A percentile compares a stretch with the other conserved stretches of the same genome.
Conservation (phyloP, 1,139 yeast genomes). For the Blastobotrys persicus region DNA sequence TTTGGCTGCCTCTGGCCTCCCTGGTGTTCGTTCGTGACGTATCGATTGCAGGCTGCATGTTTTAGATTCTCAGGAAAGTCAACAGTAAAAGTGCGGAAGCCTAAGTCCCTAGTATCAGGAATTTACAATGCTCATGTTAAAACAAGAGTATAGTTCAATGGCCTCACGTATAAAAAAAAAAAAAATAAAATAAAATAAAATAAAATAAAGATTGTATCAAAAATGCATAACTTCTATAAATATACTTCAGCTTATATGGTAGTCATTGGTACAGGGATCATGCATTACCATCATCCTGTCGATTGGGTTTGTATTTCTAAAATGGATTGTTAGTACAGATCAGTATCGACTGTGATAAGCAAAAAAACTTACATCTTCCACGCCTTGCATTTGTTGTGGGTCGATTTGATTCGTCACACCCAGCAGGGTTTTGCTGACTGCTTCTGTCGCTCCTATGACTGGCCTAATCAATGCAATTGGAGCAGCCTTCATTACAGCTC, state of each 20-base stretch:
- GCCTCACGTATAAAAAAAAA: neutral
- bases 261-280: no score
- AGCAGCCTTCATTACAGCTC: conserved; percentile 68
- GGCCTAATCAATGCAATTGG: conserved; percentile 83
- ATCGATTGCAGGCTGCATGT: neutral
- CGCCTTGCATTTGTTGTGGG: conserved; percentile 51
- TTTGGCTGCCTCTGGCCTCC: no score
- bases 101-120: no score
- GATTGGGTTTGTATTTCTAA: conserved; percentile 10
- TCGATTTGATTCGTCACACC: conserved; percentile 83
- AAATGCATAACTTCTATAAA: neutral
- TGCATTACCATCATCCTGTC: neutral
- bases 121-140: no score
- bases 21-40: neutral
- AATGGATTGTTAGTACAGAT: conserved; percentile 4
- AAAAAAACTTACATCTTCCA: conserved; percentile 43
- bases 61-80: no score
- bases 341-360: neutral
- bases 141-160: no score
- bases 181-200: neutral
- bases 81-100: no score
- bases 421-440: conserved; percentile 73
- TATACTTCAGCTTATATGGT: neutral
- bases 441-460: conserved; percentile 90
- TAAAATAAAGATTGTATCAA: neutral